Conservation (phyloP, 164 flowering plant genomes). For the Protea cynaroides region DNA sequence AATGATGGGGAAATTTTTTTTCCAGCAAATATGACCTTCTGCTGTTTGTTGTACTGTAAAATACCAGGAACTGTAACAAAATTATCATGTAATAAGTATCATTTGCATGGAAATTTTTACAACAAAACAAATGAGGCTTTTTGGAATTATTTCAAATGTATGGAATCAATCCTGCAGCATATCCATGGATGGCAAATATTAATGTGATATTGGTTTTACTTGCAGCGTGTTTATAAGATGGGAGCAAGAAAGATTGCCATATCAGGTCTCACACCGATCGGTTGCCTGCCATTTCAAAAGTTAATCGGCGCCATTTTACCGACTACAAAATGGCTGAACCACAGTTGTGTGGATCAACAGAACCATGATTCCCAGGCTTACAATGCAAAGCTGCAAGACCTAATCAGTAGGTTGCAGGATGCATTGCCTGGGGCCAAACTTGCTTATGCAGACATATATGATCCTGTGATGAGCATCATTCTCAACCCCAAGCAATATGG, state of each 20-base stretch:
- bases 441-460: conserved; percentile 19
- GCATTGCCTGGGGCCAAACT: conserved; percentile 15
- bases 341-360: conserved; percentile 18
- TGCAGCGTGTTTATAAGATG: conserved; percentile 17
- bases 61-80: too few species aligned
- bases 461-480: conserved; percentile 29
- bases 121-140: too few species aligned
- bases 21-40: too few species aligned
- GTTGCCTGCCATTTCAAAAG: conserved; percentile 31
- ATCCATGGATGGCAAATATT: too few species aligned
- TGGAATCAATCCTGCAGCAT: too few species aligned
- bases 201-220: not conserved
- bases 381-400: conserved; percentile 28
- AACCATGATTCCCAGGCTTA: conserved; percentile 23
- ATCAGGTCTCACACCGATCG: conserved; percentile 31
- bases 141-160: too few species aligned
- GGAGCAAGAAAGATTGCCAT: conserved; percentile 29
- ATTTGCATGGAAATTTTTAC: too few species aligned
- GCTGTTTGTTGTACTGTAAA: too few species aligned
- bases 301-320: conserved; percentile 8
- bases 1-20: too few species aligned
- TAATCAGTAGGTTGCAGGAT: conserved; percentile 7
- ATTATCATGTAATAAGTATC: too few species aligned
- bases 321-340: conserved; percentile 2
- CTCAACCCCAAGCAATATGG: conserved; percentile 25